Evolutionary conservation across 2,329 filamentous ascomycete genomes (phyloP).

Genomic region (Pseudocercospora vitis): DNA sequence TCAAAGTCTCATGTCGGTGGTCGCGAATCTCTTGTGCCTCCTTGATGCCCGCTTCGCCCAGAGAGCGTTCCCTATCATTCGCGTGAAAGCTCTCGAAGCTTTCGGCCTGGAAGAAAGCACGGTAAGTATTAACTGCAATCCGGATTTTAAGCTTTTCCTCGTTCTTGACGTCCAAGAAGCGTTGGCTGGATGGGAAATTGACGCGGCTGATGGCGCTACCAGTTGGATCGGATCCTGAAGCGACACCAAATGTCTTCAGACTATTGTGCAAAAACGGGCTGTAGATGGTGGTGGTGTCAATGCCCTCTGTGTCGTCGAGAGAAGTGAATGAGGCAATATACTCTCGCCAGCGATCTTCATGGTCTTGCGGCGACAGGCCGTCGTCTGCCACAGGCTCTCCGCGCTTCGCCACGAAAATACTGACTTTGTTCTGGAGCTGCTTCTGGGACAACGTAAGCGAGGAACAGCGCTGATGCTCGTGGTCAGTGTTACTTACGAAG

Average conservation of each 20-base stretch:
- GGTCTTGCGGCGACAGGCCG: constrained; percentile 55
- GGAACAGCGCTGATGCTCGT: neutral
- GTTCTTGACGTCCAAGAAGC: constrained; percentile 31
- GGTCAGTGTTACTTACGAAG: constrained; percentile 66
- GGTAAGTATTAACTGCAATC: constrained; percentile 47
- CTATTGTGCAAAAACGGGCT: constrained; percentile 44
- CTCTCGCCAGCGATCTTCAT: constrained; percentile 76
- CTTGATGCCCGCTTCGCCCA: constrained; percentile 37
- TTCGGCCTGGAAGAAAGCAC: constrained; percentile 44
- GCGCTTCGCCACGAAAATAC: constrained; percentile 79
- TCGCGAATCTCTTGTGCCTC: constrained; percentile 38
- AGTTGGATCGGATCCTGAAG: constrained; percentile 27
- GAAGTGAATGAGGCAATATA: constrained; percentile 92
- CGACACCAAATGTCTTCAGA: constrained; percentile 40
- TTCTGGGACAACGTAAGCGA: constrained; percentile 48
- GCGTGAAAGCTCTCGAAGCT: constrained; percentile 46
- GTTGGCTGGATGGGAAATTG: constrained; percentile 13
- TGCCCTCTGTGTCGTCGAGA: constrained; percentile 70
- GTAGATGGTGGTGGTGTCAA: constrained; percentile 35
- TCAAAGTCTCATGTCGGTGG: constrained; percentile 40
- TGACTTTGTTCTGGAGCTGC: constrained; percentile 66
- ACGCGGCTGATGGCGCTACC: neutral
- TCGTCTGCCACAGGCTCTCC: constrained; percentile 74
- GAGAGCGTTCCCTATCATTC: constrained; percentile 37
- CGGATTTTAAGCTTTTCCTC: constrained; percentile 48